Base-by-base conservation (phyloP, 768 basidiomycete genomes). In the Tylopilus felleus region DNA sequence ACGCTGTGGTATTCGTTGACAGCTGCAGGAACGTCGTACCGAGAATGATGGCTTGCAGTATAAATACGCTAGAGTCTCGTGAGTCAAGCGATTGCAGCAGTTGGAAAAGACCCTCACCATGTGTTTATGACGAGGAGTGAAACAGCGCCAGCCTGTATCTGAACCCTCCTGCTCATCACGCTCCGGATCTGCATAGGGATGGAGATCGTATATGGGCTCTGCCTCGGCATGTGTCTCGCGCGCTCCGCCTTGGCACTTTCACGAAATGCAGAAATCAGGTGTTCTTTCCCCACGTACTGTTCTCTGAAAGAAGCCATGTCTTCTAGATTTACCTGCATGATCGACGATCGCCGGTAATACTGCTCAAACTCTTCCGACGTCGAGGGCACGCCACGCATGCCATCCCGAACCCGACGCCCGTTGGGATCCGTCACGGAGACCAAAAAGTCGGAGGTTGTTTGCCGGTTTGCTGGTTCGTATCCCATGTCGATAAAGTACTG, bases 391-490 rank as follows among this genome's bases (percentile, higher is more conserved):
- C 47, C 51, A 16, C 8, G 14, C 38, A 54, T 23, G 1, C 52
- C 58, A 0, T 71, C 55, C 23, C 80, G 79, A 4, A 75, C 61
- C 13, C 74, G 80, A 31, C 89, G 85, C 0, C 79, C 84, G 31
- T 76, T 74, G 1, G 85, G 81, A 57, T 88, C 83, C 2, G 86
- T 87, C 3, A 84, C 82, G 3, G 68, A 60, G 27, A 83, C 80
- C 42, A 85, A 69, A 69, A 82, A 85, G 58, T 85, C 84, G 22
- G 84, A 78, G 0, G 82, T 82, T 1, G 83, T 84, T 66, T 85
- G 84, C 14, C 83, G 71, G 53, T 81, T 73, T 12, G 75, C 74
- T 9, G 82, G 81, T 54, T 74, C 69, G 60, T 77, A 83, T 21
- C 82, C 82, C 73, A 84, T 74, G 46, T 76, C 72, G 49, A 80